Base-by-base conservation (phyloP, 1,284 basidiomycete genomes). In the Ustilago lituana region DNA sequence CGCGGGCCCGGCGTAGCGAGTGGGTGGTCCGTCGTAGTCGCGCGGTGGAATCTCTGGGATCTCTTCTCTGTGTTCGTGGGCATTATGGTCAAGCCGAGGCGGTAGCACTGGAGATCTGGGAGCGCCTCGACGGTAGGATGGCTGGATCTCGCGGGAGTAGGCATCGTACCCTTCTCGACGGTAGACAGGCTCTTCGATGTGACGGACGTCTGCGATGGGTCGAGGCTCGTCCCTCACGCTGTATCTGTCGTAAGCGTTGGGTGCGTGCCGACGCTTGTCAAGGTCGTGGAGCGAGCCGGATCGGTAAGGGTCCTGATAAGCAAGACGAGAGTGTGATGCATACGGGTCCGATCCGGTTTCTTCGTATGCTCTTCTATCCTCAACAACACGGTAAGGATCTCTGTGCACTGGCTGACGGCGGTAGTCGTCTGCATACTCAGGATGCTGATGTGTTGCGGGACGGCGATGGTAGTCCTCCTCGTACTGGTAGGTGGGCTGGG, bases 101-200 rank as follows among this genome's bases (percentile, higher is more conserved):
- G 62, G 47, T 11, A 55, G 47, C 31, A 39, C 45, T 1, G 62
- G 59, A 17, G 59, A 67, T 22, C 51, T 35, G 24, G 47, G 54
- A 24, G 59, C 60, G 26, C 55, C 48, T 45, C 55, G 59, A 19
- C 61, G 63, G 27, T 74, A 74, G 1, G 72, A 74, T 10, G 72
- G 72, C 41, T 74, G 72, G 29, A 74, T 59, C 23, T 68, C 57
- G 24, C 67, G 52, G 7, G 47, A 41, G 33, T 64, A 58, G 35
- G 51, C 51, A 4, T 68, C 66, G 46, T 64, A 56, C 27, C 51
- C 60, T 11, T 55, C 49, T 17, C 60, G 53, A n/a, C 40, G 51
- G 20, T 56, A 60, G 37, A 43, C 23, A 4, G 60, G 48, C 27
- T 54, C 60, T 15, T 48, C 48, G 24, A 32, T 29, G 27, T 39